Percentiles rank a stretch among this genome's conserved stretches.
Evolutionary conservation across 2,329 filamentous ascomycete genomes (phyloP).

Genomic region (Diaporthe capsici): DNA sequence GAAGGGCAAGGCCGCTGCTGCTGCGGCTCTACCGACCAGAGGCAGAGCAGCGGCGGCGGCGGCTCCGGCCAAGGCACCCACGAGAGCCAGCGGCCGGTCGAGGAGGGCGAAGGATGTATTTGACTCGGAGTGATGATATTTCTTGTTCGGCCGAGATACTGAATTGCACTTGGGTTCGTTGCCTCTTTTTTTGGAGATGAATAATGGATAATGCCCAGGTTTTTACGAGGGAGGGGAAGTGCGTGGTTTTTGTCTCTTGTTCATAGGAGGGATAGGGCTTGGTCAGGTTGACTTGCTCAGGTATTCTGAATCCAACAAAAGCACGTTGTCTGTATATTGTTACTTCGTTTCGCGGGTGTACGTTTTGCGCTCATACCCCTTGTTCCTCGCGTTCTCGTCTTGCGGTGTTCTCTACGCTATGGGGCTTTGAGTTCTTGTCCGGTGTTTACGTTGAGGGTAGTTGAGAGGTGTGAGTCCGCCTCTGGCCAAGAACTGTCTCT

Average conservation of each 20-base stretch:
- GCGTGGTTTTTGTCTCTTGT: not conserved
- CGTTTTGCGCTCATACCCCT: not conserved
- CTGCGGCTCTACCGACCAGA: conserved; percentile 32
- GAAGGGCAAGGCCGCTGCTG: conserved; percentile 36
- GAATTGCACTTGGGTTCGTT: conserved; percentile 16
- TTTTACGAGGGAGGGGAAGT: not conserved
- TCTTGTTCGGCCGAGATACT: not conserved
- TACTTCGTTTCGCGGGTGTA: not conserved
- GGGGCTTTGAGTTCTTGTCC: not conserved
- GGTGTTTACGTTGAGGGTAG: not conserved
- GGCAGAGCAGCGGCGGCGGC: conserved; percentile 25
- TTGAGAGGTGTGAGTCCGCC: not conserved
- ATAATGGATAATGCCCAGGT: conserved; percentile 23
- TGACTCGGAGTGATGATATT: conserved; percentile 26
- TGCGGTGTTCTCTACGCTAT: not conserved
- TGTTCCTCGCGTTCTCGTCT: not conserved
- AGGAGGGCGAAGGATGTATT: conserved; percentile 40
- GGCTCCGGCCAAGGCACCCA: conserved; percentile 10
- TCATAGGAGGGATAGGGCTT: not conserved
- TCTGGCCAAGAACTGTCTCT: not conserved
- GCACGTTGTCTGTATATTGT: conserved; percentile 1
- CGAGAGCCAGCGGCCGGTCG: conserved; percentile 30
- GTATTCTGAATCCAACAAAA: conserved; percentile 12
- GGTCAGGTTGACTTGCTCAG: conserved; percentile 3
- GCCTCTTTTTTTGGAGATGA: conserved; percentile 15